A percentile compares a stretch with the other conserved stretches of the same genome.
phyloP scores from a whole-genome alignment of 2,329 filamentous ascomycete genomes.

The Phaeosphaeriaceae sp. region DNA sequence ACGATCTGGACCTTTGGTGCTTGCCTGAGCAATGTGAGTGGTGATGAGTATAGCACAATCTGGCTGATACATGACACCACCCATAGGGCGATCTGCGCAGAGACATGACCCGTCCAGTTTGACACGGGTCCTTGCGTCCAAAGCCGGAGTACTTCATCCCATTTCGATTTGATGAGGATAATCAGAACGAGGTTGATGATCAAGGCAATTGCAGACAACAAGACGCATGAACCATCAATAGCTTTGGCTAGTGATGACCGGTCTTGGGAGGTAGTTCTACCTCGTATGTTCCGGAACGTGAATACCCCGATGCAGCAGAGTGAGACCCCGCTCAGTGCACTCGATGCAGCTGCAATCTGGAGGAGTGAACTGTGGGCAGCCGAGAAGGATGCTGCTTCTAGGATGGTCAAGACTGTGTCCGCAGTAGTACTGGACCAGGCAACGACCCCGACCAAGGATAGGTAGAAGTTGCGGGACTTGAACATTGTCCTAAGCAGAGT shows the following conservation, averaged over 20 bases:
- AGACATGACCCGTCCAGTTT: constrained; percentile 33
- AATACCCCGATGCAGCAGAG: constrained; percentile 39
- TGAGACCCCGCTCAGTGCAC: constrained; percentile 38
- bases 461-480: constrained; percentile 37
- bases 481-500: constrained; percentile 26
- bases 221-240: constrained; percentile 29
- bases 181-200: constrained; percentile 36
- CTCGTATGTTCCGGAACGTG: constrained; percentile 38
- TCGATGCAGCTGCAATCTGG: constrained; percentile 39
- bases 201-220: constrained; percentile 32
- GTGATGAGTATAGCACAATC: constrained; percentile 35
- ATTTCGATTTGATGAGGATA: constrained; percentile 32
- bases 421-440: constrained; percentile 45
- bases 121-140: constrained; percentile 21
- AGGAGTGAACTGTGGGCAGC: constrained; percentile 28
- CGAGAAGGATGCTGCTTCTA: constrained; percentile 45
- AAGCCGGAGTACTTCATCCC: constrained; percentile 21
- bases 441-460: constrained; percentile 41
- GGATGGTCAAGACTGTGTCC: constrained; percentile 44
- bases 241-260: constrained; percentile 23
- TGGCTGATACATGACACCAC: constrained; percentile 39
- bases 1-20: constrained; percentile 26
- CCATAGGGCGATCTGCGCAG: constrained; percentile 48
- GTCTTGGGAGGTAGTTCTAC: constrained; percentile 30
- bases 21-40: constrained; percentile 29